Evolutionary conservation across 306 rosid genomes (phyloP).

Genomic region (Senna tora): DNA sequence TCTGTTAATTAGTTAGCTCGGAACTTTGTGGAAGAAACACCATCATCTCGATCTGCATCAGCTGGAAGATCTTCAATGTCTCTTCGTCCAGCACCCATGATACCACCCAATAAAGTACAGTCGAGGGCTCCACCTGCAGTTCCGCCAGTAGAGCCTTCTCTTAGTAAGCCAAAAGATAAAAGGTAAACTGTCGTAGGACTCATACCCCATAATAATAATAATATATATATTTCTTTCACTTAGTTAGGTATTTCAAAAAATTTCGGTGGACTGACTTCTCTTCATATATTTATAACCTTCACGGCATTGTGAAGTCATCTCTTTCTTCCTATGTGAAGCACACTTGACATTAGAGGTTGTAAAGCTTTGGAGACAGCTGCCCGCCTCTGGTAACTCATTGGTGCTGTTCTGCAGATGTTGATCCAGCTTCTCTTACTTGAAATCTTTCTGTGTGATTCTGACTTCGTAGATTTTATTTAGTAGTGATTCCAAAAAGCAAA

Average conservation of each 20-base stretch:
- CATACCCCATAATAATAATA: background rate
- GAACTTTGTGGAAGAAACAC: constrained; percentile 53
- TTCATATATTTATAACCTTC: background rate
- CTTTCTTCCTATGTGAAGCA: background rate
- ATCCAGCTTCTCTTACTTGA: background rate
- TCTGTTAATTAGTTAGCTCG: constrained; percentile 59
- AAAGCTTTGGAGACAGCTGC: background rate
- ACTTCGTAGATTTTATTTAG: background rate
- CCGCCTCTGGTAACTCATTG: background rate
- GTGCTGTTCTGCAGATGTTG: background rate
- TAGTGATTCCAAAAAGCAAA: background rate
- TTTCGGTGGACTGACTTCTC: background rate
- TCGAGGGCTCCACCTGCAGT: constrained; percentile 58
- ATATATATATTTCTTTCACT: background rate
- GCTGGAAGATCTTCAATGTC: constrained; percentile 54
- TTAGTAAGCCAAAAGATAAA: constrained; percentile 54
- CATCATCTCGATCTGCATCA: constrained; percentile 53
- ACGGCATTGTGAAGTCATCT: background rate
- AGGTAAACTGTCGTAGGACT: constrained; percentile 50
- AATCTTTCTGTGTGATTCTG: background rate
- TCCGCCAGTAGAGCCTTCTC: constrained; percentile 67
- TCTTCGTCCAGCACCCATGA: constrained; percentile 51
- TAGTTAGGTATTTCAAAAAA: background rate
- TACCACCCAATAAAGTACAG: constrained; percentile 51
- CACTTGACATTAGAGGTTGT: background rate